These are phyloP conservation scores for Paspalum notatum DNA, from an alignment of 176 grass and related monocot genomes.

Conservation along the genomic window DNA sequence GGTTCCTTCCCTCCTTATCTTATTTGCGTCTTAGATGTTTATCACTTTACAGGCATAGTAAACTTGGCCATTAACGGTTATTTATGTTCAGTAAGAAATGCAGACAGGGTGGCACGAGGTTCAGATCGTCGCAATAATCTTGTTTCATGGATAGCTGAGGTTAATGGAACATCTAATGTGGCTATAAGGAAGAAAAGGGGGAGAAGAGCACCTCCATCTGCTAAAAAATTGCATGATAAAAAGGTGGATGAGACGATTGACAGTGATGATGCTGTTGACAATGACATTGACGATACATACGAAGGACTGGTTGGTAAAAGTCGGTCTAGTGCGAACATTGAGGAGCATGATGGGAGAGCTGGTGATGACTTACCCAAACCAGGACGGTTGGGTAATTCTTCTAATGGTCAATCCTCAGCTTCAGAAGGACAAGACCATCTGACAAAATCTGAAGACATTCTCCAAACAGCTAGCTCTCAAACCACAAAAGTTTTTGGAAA, in stretches of 20 bases:
- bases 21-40: slow-evolving; percentile 8
- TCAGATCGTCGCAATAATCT: slow-evolving; percentile 18
- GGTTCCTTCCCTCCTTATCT: slow-evolving; percentile 24
- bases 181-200: slow-evolving; percentile 52
- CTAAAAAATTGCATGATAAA: slow-evolving; percentile 32
- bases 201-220: slow-evolving; percentile 36
- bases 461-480: slow-evolving; percentile 22
- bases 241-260: slow-evolving; percentile 41
- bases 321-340: slow-evolving; percentile 25
- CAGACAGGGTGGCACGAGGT: slow-evolving; percentile 10
- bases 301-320: slow-evolving; percentile 23
- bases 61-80: background rate
- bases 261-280: slow-evolving; percentile 37
- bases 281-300: slow-evolving; percentile 39
- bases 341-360: slow-evolving; percentile 22
- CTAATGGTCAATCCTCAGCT: background rate
- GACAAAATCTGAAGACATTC: slow-evolving; percentile 18
- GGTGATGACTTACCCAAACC: slow-evolving; percentile 25
- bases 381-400: slow-evolving; percentile 20
- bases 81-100: slow-evolving; percentile 30
- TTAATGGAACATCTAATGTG: slow-evolving; percentile 38
- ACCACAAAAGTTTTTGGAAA: background rate
- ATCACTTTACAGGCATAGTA: slow-evolving; percentile 16
- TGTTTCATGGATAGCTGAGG: slow-evolving; percentile 40
- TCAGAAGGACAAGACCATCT: slow-evolving; percentile 43